Evolutionary conservation across 2,329 filamentous ascomycete genomes (phyloP), one percentile per base, ranked within the genome.

Genomic region (Curvularia verruculosa): DNA sequence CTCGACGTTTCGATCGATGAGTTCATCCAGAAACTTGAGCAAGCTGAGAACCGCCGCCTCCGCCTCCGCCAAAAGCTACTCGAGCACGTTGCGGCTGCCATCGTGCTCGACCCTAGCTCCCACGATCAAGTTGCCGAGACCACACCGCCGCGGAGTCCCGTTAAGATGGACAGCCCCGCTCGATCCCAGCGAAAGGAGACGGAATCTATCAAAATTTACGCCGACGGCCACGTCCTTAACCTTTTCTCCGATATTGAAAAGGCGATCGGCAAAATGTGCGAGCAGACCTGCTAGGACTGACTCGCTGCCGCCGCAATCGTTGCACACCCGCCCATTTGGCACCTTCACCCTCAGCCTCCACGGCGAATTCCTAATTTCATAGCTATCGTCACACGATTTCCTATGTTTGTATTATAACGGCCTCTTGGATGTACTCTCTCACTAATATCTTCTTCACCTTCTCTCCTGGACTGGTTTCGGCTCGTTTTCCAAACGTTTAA

Each of bases 1-100:
- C 83, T 94, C 6, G 90, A 94, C 70, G 79, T 83, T 15, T 90
- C 88, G 2, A 93, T 94, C 61, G 90, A 93, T 67, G 89, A 92
- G 71, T 93, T 90, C 88, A 86, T 90, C 47, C 82, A 79, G 65
- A 93, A 93, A 78, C 83, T 93, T n/a, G 90, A 93, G 70, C 84
- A 89, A 61, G 89, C 89, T 9, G 90, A 94, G 75, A 91, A 92
- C 71, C 83, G 90, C 68, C 86, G 90, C 39, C 88, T 87, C 15
- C 83, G 89, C 6, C 86, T 94, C 43, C 85, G 89, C 36, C 89
- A 93, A 72, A 94, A 92, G 80, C 80, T 94, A 12, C 83, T 94
- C 3, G 90, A 94, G 75, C 90, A 94, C 69, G 87, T 93, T 50
- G 90, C 90, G 45, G 90, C 89, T 15, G 88, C 89, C 2, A 69